Conservation (phyloP, 768 basidiomycete species). For the Cyathus striatus region DNA sequence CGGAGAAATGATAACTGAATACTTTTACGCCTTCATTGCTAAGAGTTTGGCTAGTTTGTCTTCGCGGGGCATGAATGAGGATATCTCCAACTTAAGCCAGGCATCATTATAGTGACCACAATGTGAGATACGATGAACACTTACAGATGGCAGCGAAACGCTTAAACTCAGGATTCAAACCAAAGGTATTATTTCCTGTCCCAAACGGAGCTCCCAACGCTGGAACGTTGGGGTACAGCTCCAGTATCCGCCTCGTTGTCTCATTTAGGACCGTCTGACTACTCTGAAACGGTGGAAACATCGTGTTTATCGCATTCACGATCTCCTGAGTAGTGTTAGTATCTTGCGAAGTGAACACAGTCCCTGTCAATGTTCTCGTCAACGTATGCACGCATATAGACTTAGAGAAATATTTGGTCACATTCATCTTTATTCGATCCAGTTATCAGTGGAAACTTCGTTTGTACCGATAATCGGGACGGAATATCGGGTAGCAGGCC, state of each 20-base stretch:
- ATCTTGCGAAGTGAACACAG: slow-evolving; percentile 22
- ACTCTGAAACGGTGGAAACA: slow-evolving; percentile 15
- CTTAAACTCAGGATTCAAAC: slow-evolving; percentile 25
- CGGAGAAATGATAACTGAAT: slow-evolving; percentile 11
- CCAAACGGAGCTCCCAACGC: slow-evolving; percentile 39
- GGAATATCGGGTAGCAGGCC: slow-evolving; percentile 34
- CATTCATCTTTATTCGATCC: slow-evolving; percentile 44
- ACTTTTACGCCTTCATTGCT: slow-evolving; percentile 3
- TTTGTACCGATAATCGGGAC: slow-evolving; percentile 22
- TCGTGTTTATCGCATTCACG: slow-evolving; percentile 17
- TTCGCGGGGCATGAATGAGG: slow-evolving; percentile 8
- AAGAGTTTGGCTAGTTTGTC: slow-evolving; percentile 5
- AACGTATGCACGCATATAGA: too few species aligned
- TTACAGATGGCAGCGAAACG: slow-evolving; percentile 19
- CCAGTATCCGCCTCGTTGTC: slow-evolving; percentile 17
- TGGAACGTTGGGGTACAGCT: slow-evolving; percentile 37
- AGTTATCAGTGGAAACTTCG: slow-evolving; percentile 37
- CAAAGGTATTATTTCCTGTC: slow-evolving; percentile 41
- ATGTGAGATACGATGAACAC: background rate
- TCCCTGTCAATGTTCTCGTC: slow-evolving; percentile 26
- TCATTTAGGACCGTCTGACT: slow-evolving; percentile 8
- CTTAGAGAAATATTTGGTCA: slow-evolving; percentile 8
- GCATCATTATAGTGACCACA: background rate
- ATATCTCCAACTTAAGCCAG: slow-evolving; percentile 18
- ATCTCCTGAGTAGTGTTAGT: slow-evolving; percentile 19